A percentile compares a stretch with the other conserved stretches of the same genome.
Conservation (phyloP, 345 rosid species). For the Lenwebbia sp. region DNA sequence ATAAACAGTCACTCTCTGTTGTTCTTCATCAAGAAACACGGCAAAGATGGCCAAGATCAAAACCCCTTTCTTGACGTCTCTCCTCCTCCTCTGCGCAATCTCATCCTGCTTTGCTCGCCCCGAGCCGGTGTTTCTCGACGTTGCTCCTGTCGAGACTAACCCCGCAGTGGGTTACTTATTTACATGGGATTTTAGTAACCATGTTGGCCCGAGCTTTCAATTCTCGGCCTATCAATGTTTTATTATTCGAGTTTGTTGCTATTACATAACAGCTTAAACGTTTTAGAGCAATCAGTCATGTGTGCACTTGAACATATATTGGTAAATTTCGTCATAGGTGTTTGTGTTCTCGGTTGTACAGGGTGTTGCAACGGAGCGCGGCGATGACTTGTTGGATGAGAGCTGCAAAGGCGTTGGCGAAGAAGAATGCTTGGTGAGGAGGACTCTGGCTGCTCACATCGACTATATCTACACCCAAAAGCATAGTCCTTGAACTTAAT, state of each 20-base stretch:
- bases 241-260: background rate
- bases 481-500: conserved; percentile 5
- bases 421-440: conserved; percentile 42
- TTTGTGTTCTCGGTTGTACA: background rate
- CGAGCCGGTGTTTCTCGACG: background rate
- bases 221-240: background rate
- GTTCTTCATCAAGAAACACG: background rate
- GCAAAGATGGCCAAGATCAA: background rate
- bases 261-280: background rate
- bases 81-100: background rate
- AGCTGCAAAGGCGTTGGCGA: conserved; percentile 34
- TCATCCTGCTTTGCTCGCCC: background rate
- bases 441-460: conserved; percentile 41
- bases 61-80: background rate
- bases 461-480: conserved; percentile 49
- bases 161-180: background rate
- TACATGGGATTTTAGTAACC: background rate
- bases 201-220: background rate
- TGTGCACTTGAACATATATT: too few species aligned
- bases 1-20: background rate
- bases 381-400: conserved; percentile 5
- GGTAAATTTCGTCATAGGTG: background rate
- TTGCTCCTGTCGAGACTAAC: background rate
- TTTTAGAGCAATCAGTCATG: background rate
- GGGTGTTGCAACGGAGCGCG: background rate